Conservation (phyloP, 148 eudicot genomes). For the Cornus florida region DNA sequence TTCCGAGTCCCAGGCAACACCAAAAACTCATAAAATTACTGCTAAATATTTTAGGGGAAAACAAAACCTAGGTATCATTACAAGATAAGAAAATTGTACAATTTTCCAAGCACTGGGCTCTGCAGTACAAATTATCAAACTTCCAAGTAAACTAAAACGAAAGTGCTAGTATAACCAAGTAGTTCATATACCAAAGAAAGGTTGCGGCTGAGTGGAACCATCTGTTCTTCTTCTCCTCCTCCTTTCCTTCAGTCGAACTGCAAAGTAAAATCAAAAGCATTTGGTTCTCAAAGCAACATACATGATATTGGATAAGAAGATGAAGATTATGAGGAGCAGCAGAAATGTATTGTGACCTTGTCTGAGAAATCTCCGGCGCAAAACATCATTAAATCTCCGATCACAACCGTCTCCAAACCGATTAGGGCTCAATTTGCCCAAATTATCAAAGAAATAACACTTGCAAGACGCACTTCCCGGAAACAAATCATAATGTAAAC, state of each 20-base stretch:
- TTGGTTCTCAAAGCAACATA: background rate
- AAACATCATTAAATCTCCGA: conserved; percentile 55
- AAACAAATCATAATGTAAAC: conserved; percentile 47
- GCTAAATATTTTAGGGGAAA: background rate
- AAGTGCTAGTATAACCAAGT: background rate
- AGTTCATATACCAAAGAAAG: conserved; percentile 34
- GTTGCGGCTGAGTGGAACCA: conserved; percentile 17
- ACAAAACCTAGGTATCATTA: background rate
- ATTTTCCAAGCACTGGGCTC: background rate
- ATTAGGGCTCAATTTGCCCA: conserved; percentile 48
- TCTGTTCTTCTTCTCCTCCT: conserved; percentile 37
- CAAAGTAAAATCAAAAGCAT: conserved; percentile 16
- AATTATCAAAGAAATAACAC: conserved; percentile 73
- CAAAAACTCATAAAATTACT: background rate
- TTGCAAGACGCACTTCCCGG: conserved; percentile 66
- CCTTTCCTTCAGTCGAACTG: conserved; percentile 68
- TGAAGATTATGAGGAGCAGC: background rate
- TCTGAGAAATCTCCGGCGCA: conserved; percentile 85
- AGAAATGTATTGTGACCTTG: conserved; percentile 47
- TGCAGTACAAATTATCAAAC: background rate
- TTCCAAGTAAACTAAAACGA: background rate
- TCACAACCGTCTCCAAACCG: conserved; percentile 32
- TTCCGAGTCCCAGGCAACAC: background rate
- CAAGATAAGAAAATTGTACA: background rate
- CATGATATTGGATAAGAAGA: background rate